Base-by-base conservation (phyloP, 2,329 filamentous ascomycete species). In the Macrophomina pseudophaseolina region DNA sequence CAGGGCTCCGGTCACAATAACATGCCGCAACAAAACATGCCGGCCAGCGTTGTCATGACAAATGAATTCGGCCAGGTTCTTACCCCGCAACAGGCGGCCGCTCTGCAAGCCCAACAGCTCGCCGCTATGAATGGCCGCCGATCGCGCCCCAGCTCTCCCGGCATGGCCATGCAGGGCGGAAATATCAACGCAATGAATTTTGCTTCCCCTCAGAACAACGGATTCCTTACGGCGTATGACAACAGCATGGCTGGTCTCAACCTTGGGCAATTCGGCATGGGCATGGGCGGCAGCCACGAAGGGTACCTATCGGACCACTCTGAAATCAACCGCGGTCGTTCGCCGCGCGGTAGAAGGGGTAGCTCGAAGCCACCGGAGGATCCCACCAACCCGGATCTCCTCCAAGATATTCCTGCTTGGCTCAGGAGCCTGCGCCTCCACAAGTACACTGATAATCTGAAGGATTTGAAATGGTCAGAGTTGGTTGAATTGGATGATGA, bases 351-450 rank as follows among this genome's bases (percentile, higher is more conserved):
- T 73, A 89, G 95, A 70, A 87, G 95, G 72, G 95, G 95, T 70
- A 97, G 91, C 84, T 97, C 93, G 51, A 99, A 98, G 86, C 95
- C 95, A 35, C 95, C 95, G 54, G 95, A 99, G 84, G 95, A 99
- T 75, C 95, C 95, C 4, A 98, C 94, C 23, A 95, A 99, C 79
- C 91, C 91, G 16, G 89, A 86, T 49, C 86, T 99, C 68, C 85
- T 99, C 72, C 92, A 97, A 80, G 95, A 99, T 75, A 97, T 99
- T 72, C 94, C 95, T 65, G 91, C 90, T 78, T 99, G 95, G 95
- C 87, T 99, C 74, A 89, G 95, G 77, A 97, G 93, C 78, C 86
- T 98, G 76, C 89, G 95, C 68, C 85, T 99, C 74, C 95, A 99
- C 85, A 99, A 99, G 84, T 99, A 99, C 81, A 99, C 95, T 9